These are phyloP conservation scores for Coniferiporia sulphurascens DNA, from an alignment of 1,284 basidiomycete genomes.

Conservation along the genomic window DNA sequence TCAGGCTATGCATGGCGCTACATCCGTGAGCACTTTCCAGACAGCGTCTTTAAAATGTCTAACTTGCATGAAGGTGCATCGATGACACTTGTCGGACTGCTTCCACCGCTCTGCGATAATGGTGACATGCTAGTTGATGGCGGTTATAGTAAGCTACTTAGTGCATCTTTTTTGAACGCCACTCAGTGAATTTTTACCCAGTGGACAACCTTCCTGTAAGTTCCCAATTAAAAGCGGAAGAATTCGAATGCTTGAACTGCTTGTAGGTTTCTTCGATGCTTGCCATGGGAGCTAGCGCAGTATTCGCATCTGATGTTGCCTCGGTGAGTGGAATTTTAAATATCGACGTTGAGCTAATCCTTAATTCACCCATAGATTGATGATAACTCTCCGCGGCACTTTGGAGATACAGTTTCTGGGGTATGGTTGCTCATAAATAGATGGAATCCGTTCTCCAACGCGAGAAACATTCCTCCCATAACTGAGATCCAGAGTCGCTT, in stretches of 20 bases:
- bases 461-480: conserved; percentile 82
- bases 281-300: conserved; percentile 83
- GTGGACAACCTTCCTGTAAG: conserved; percentile 89
- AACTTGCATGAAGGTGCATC: conserved; percentile 67
- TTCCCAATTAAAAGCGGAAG: not conserved
- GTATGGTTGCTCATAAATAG: conserved; percentile 95
- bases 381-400: conserved; percentile 92
- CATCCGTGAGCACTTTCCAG: conserved; percentile 51
- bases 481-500: conserved; percentile 95
- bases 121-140: conserved; percentile 94
- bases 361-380: conserved; percentile 54
- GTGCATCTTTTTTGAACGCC: not conserved
- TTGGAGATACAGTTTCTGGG: conserved; percentile 94
- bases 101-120: conserved; percentile 94
- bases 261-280: conserved; percentile 84
- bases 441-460: conserved; percentile 87
- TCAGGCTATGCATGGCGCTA: conserved; percentile 93
- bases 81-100: conserved; percentile 94
- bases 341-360: not conserved
- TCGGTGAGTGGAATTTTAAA: conserved; percentile 48
- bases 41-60: conserved; percentile 6
- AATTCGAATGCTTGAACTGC: conserved; percentile 1
- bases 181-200: conserved; percentile 25
- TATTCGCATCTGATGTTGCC: conserved; percentile 97
- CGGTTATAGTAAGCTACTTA: conserved; percentile 70